Evolutionary conservation across 345 rosid species (phyloP), one percentile per base, ranked within the genome.

Genomic region (Firmiana major): DNA sequence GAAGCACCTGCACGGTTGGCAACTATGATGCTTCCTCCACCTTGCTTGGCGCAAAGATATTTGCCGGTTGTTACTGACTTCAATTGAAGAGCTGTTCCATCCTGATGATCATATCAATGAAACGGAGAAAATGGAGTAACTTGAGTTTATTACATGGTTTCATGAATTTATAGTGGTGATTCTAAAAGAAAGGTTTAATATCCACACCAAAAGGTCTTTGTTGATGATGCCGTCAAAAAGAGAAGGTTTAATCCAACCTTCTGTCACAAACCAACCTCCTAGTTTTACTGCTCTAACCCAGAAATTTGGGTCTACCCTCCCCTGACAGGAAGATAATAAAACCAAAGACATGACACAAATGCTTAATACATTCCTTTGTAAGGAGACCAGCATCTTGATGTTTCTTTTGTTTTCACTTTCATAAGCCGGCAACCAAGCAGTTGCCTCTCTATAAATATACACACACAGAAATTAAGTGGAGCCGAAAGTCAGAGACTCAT

Each of bases 181-280:
- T 63, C 51, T 22, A 22, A 34, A 51, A 26, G 15, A 45, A 74
- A 42, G 40, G 51, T 13, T 58, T 15, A 26, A 9, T 22, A 7
- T 36, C 63, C 80, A n/a, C 71, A 88, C 94, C 91, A 90, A 76
- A 76, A 90, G 86, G 76, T 90, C 89, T 72, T 82, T 86, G 84
- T 89, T 86, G 75, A 87, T 76, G 80, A 90, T 89, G 78, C 88
- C 89, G 45, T 90, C 84, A n/a, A 90, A 90, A 31, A 90, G 92
- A 71, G 91, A 83, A 48, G 92, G 94, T 31, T 86, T 85, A 54
- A 87, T 90, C 94, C 92, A 89, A 40, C 91, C 91, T 89, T 89
- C 94, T 0, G 90, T 83, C 12, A 90, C 89, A 0, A 89, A 83
- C 94, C 94, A 90, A 9, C 94, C 94, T 71, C 92, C 92, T 13